These are phyloP conservation scores for Teratosphaeriaceae sp. DNA, from an alignment of 2,329 filamentous ascomycete genomes.

Conservation along the genomic window DNA sequence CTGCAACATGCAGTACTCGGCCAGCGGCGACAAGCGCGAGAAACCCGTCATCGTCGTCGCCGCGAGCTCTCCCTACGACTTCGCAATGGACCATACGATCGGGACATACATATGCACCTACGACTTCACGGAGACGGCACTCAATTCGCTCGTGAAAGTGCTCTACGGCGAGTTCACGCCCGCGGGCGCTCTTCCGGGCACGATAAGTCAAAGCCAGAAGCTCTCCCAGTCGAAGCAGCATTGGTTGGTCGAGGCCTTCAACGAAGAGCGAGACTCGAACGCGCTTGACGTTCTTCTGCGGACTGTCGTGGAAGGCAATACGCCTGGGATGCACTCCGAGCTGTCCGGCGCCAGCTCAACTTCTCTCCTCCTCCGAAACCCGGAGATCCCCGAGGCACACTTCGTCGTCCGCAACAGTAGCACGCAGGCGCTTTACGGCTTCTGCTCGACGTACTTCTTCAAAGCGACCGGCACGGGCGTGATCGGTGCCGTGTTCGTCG, in stretches of 20 bases:
- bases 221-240: slow-evolving; percentile 83
- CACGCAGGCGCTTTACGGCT: slow-evolving; percentile 84
- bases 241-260: slow-evolving; percentile 89
- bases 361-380: slow-evolving; percentile 67
- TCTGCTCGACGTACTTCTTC: slow-evolving; percentile 81
- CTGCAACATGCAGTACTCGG: slow-evolving; percentile 70
- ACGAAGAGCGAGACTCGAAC: slow-evolving; percentile 66
- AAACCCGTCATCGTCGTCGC: slow-evolving; percentile 88
- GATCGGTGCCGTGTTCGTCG: slow-evolving; percentile 82
- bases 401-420: slow-evolving; percentile 93
- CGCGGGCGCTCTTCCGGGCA: slow-evolving; percentile 56
- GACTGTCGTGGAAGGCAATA: slow-evolving; percentile 58
- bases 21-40: slow-evolving; percentile 62
- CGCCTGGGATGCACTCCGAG: slow-evolving; percentile 61
- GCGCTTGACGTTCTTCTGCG: slow-evolving; percentile 71
- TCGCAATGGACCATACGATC: slow-evolving; percentile 84
- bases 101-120: slow-evolving; percentile 93
- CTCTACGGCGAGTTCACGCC: slow-evolving; percentile 68
- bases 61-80: slow-evolving; percentile 94
- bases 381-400: slow-evolving; percentile 70
- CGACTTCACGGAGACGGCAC: slow-evolving; percentile 89
- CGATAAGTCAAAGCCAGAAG: slow-evolving; percentile 80
- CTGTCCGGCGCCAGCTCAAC: slow-evolving; percentile 62
- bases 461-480: slow-evolving; percentile 63
- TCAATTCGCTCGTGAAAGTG: slow-evolving; percentile 75